Conservation (phyloP, 306 rosid species). For the Sicyos edulis region DNA sequence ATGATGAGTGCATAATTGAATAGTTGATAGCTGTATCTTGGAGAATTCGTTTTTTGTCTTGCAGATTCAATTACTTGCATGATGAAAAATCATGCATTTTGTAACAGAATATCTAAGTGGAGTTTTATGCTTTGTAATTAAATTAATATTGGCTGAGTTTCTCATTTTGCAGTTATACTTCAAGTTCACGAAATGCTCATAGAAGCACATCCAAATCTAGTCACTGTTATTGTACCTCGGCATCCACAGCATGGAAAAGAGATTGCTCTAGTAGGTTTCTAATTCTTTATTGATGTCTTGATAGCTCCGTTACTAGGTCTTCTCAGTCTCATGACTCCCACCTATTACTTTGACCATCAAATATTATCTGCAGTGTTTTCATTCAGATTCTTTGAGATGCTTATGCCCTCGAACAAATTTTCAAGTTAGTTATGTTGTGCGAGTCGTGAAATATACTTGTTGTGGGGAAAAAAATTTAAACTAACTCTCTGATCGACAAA, state of each 20-base stretch:
- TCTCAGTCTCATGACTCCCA: not conserved
- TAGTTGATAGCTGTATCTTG: not conserved
- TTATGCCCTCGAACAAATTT: not conserved
- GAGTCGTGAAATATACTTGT: not conserved
- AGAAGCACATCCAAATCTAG: conserved; percentile 47
- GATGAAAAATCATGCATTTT: not conserved
- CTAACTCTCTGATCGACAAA: not conserved
- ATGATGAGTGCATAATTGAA: not conserved
- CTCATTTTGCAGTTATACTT: conserved; percentile 60
- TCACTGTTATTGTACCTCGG: conserved; percentile 78
- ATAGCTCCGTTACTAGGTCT: not conserved
- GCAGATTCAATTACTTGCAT: not conserved
- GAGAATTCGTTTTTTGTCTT: not conserved
- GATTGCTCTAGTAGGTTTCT: conserved; percentile 58
- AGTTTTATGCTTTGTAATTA: not conserved
- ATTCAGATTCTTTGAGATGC: not conserved
- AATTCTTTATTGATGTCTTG: not conserved
- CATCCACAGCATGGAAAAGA: conserved; percentile 70
- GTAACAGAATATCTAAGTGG: not conserved
- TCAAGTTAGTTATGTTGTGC: not conserved
- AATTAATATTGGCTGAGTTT: conserved; percentile 19
- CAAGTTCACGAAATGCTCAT: conserved; percentile 55
- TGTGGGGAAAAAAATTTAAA: not conserved
- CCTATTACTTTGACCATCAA: not conserved
- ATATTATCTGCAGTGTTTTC: not conserved